Base-by-base conservation (phyloP, 2,329 filamentous ascomycete species). In the Alternaria arborescens region DNA sequence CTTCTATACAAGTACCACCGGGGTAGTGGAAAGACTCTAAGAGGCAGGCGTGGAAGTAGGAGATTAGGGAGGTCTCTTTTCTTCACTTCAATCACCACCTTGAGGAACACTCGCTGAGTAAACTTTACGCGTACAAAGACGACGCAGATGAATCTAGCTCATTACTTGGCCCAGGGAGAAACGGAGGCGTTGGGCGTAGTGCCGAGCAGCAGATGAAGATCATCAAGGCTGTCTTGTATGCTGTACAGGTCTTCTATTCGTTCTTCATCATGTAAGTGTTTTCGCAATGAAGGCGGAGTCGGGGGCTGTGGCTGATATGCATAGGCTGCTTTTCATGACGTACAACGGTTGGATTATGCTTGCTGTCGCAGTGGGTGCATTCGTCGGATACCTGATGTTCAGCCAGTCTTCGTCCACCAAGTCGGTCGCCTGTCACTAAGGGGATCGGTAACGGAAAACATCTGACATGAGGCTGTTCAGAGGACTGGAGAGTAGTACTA, bases 281-380 rank as follows among this genome's bases (percentile, higher is more conserved):
- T 36, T 5, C 6, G 3, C 20, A 1, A 34, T 8, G 22, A 42
- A 16, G 3, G 24, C 34, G 16, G 47, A 10, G 11, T 5, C 14
- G 40, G 36, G 6, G 11, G 5, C 40, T 18, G 42, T 11, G 40
- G 41, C 57, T 72, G 57, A 75, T 66, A 54, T 48, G 44, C 55
- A n/a, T 61, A 98, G 94, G 95, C 85, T 99, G 62, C 82, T 99
- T 22, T 99, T 99, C 81, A 99, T 99, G 95, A 99, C 95, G n/a
- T 99, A 99, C 82, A 99, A 99, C 74, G 95, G 95, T 58, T 97
- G 92, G 89, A 89, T 99, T 69, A 99, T 99, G 95, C 80, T 97
- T 68, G 87, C 94, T 3, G 94, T 98, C 16, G 91, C 91, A 0
- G 82, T 96, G 10, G 95, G 95, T 16, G 94, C 94, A 0, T 97